Base-by-base conservation (phyloP, 306 rosid species). In the Vicia faba region DNA sequence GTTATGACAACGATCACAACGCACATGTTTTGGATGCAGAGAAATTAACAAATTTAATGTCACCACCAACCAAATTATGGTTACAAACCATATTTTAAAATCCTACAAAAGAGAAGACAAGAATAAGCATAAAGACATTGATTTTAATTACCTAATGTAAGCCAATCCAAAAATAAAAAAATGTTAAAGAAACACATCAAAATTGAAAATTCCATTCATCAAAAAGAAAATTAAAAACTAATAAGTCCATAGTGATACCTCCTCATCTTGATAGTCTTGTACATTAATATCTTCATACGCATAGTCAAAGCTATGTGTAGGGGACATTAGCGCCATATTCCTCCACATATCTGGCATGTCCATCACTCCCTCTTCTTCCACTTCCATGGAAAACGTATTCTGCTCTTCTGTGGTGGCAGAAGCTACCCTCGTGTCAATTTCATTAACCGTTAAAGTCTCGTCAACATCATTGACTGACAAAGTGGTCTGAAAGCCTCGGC, bases 401-500 rank as follows among this genome's bases (percentile, higher is more conserved):
- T 53, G 55, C 25, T 46, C 49, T 19, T 71, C 65, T 25, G 9
- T 23, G 6, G 18, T 8, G 1, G 33, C 14, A 11, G n/a, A 3
- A 11, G 0, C 58, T 31, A 5, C 4, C 7, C 8, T 2, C n/a
- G 15, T 1, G 16, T 23, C 9, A 25, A 0, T 11, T 3, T 53
- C 60, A 5, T 25, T 11, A 0, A 4, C 7, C 16, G 0, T 54
- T 12, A 11, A 61, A 23, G 63, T 82, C 1, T 5, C n/a, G 7
- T 23, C 4, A 54, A 2, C 13, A 7, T 53, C 35, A 11, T 25
- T 25, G 0, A 8, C 11, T 36, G 0, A 3, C 10, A 11, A 61
- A 18, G 63, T 0, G 84, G 86, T 13, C 95, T 76, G 33, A 89
- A 89, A 13, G 81, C 81, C 69, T 92, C 91, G 0, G 95, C 97